phyloP scores from a whole-genome alignment of 176 grass and related monocot genomes.

The Carex cristatella region DNA sequence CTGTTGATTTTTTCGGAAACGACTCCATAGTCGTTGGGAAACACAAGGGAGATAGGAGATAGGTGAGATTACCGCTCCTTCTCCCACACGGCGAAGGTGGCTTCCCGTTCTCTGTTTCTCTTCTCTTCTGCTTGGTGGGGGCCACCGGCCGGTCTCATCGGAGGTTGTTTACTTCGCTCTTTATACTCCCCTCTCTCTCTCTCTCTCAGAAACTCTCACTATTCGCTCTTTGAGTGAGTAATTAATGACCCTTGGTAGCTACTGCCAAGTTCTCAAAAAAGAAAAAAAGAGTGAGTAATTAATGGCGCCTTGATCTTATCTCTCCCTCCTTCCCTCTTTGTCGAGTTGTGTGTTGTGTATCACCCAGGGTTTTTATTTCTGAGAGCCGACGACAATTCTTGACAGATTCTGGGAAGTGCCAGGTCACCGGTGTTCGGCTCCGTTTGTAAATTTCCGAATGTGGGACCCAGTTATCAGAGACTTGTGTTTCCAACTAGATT shows the following conservation, averaged over 20 bases:
- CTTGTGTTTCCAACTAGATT: too few species aligned
- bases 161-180: slow-evolving; percentile 26
- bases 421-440: background rate
- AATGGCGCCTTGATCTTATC: background rate
- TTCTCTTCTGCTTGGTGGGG: slow-evolving; percentile 24
- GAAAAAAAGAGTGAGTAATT: background rate
- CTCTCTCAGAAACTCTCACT: background rate
- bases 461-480: background rate
- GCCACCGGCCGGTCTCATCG: slow-evolving; percentile 54
- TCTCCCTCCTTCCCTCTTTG: background rate
- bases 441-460: background rate
- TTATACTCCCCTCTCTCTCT: background rate
- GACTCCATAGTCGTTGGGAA: background rate
- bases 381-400: background rate
- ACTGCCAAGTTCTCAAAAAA: too few species aligned
- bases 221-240: background rate
- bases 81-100: slow-evolving; percentile 63
- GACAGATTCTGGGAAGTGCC: background rate
- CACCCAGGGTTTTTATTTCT: background rate
- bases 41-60: background rate
- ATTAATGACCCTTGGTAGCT: background rate
- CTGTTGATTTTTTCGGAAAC: background rate
- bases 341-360: background rate
- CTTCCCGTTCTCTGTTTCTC: slow-evolving; percentile 24
- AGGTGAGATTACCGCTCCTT: slow-evolving; percentile 54